phyloP scores from a whole-genome alignment of 148 eudicot genomes.

The Euryodendron excelsum region DNA sequence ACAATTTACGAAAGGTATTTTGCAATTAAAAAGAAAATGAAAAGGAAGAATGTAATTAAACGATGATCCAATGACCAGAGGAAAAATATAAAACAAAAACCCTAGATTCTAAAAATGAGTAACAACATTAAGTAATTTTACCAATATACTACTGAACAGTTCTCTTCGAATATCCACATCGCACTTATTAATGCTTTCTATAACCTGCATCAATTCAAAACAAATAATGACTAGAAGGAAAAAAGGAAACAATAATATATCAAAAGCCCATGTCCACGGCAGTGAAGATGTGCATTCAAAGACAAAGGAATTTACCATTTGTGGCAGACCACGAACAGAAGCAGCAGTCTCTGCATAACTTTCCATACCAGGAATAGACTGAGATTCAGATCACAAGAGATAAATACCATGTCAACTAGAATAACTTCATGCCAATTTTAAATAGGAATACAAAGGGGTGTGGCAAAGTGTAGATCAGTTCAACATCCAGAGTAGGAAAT shows the following conservation, averaged over 20 bases:
- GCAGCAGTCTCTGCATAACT: slow-evolving; percentile 55
- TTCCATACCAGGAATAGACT: slow-evolving; percentile 97
- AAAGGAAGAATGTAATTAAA: neutral
- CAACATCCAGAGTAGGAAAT: neutral
- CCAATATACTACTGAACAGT: slow-evolving; percentile 89
- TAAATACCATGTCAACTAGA: neutral
- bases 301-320: slow-evolving; percentile 53
- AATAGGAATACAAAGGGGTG: no score
- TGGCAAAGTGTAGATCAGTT: no score
- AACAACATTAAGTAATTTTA: slow-evolving; percentile 26
- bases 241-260: slow-evolving; percentile 3
- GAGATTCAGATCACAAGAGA: slow-evolving; percentile 22
- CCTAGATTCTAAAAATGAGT: neutral
- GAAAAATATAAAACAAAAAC: neutral
- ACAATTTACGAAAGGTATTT: neutral
- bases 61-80: no score
- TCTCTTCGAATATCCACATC: slow-evolving; percentile 96
- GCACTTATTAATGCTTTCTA: slow-evolving; percentile 94
- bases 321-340: slow-evolving; percentile 84
- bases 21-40: neutral
- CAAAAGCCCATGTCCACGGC: neutral
- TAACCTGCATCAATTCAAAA: slow-evolving; percentile 51
- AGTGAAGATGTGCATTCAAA: neutral
- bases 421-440: slow-evolving; percentile 8
- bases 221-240: slow-evolving; percentile 2